Evolutionary conservation across 106 monocot species (phyloP), one percentile per base, ranked within the genome.

Genomic region (Platanthera guangdongensis): DNA sequence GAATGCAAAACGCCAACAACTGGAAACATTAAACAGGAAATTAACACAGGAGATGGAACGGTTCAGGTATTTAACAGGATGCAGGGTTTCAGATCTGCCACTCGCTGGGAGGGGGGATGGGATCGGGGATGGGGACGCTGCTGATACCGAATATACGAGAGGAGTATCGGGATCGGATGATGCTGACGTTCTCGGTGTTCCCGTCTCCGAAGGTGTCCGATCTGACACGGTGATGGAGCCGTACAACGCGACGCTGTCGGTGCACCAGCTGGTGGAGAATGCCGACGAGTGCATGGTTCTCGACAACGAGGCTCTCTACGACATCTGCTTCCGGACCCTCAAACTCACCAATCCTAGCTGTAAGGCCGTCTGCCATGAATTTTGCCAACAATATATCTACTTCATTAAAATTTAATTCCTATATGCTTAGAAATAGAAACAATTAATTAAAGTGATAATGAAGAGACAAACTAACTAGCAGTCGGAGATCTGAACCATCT

Each of bases 401-500:
- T n/a, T n/a, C n/a, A n/a, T n/a, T n/a, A n/a, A n/a, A n/a, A n/a
- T n/a, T n/a, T n/a, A n/a, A n/a, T n/a, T n/a, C n/a, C n/a, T n/a
- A n/a, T n/a, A 25, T 25, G 25, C 25, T 53, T 3, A 13, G 14
- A 55, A 55, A 55, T 16, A 55, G 5, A 13, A 14, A 14, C 0
- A 55, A 0, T 1, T 39, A 55, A 55, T 1, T 13, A 55, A n/a
- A n/a, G n/a, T n/a, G n/a, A n/a, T n/a, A n/a, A n/a, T n/a, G n/a
- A n/a, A n/a, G n/a, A n/a, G n/a, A 55, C 4, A 0, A n/a, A n/a
- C 12, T 10, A 54, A 54, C 15, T 13, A 15, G 10, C 74, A 80
- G 80, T 80, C 60, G 80, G 80, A 12, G 80, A 80, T 52, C 68
- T 80, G 54, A 80, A 80, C 80, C 80, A 80, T 47, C 75, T 80